Evolutionary conservation across 768 basidiomycete species (phyloP), one percentile per base, ranked within the genome.

Genomic region (Boletus rex-veris): DNA sequence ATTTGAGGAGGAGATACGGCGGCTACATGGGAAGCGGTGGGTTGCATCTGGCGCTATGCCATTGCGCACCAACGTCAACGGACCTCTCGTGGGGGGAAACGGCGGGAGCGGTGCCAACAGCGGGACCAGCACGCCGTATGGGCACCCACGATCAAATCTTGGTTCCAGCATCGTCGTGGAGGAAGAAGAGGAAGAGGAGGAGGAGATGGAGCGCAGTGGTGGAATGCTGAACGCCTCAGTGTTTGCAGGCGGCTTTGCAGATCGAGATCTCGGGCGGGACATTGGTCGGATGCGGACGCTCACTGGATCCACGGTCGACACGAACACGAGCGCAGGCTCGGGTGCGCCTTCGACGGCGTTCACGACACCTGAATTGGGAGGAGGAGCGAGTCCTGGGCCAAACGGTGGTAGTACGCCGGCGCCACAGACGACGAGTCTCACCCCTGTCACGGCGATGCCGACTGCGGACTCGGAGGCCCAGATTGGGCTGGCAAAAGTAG

Each of bases 1-100:
- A 24, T 92, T 87, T 58, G 90, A 92, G 65, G 91, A 92, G 52
- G 90, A 92, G 71, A 80, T 91, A 50, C 76, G 81, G 53, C 72
- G 88, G 61, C 62, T 92, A 45, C 74, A 89, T 36, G 80, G 80
- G 42, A 90, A 88, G 69, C 76, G 88, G 48, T 92, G 90, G 90
- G 77, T 83, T 3, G 77, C 82, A 15, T 83, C 78, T 2, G 80
- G 82, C n/a, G 82, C 81, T 4, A 71, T 70, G 15, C 77, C 81
- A 3, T 57, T 85, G 39, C 77, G 85, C 52, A 88, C 85, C 38
- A 85, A 80, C 62, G 72, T 85, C 33, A 82, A 82, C 56, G 78
- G 71, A 6, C 66, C 70, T 2, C 52, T 28, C 28, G 28, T 57
- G 24, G 55, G 56, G 19, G 70, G 67, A 47, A 64, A 57, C 28